A percentile compares a stretch with the other conserved stretches of the same genome.
phyloP scores from a whole-genome alignment of 2,329 filamentous ascomycete species.

The Grosmannia clavigera region DNA sequence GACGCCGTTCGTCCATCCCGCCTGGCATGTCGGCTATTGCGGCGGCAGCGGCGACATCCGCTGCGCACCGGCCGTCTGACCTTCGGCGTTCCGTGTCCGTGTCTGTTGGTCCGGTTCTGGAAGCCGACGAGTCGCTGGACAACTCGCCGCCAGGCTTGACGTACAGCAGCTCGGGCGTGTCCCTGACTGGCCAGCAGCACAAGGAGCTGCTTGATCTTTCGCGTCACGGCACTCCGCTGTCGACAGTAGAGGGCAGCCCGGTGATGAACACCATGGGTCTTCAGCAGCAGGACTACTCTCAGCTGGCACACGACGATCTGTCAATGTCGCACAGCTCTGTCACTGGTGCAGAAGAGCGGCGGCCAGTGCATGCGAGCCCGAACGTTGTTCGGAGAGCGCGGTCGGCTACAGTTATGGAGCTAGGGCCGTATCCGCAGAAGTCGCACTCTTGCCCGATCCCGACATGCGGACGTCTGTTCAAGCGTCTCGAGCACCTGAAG shows the following conservation, averaged over 20 bases:
- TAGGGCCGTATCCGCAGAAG: constrained; percentile 93
- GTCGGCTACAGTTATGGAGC: constrained; percentile 91
- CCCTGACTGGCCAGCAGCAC: constrained; percentile 53
- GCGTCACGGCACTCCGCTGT: constrained; percentile 79
- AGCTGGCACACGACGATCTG: constrained; percentile 50
- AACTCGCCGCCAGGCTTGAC: constrained; percentile 69
- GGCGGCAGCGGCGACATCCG: constrained; percentile 32
- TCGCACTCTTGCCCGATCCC: constrained; percentile 99
- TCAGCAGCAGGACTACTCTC: constrained; percentile 51
- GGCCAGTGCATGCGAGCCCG: constrained; percentile 53
- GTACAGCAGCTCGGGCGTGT: constrained; percentile 57
- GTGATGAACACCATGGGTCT: constrained; percentile 58
- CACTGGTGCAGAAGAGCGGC: constrained; percentile 48
- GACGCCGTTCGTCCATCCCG: constrained; percentile 85
- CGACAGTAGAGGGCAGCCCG: constrained; percentile 72
- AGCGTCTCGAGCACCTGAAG: constrained; percentile 98
- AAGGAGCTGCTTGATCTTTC: constrained; percentile 75
- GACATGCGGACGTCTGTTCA: constrained; percentile 92
- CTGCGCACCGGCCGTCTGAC: constrained; percentile 69
- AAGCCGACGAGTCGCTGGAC: constrained; percentile 65
- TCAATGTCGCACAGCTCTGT: constrained; percentile 25
- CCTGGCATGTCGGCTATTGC: constrained; percentile 60
- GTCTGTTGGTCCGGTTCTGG: constrained; percentile 70
- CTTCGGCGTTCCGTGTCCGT: constrained; percentile 81
- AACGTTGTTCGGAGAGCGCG: constrained; percentile 80